phyloP scores from a whole-genome alignment of 331 rosid species.

The Malus hybrid region DNA sequence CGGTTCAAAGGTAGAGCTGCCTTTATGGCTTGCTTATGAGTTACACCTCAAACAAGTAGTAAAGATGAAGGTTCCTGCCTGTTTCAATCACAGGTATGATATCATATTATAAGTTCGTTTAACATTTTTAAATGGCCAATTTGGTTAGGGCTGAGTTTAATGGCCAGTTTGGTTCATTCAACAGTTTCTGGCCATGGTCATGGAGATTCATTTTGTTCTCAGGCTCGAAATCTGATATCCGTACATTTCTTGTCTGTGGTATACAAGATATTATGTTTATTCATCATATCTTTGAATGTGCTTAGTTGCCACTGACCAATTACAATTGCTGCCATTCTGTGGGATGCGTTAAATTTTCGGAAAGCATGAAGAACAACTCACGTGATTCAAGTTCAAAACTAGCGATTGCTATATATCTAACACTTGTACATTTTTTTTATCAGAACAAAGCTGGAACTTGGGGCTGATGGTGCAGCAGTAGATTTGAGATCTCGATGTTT shows the following conservation, averaged over 20 bases:
- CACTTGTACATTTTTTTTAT: background rate
- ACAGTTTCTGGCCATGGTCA: background rate
- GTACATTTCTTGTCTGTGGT: background rate
- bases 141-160: background rate
- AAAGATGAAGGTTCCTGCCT: conserved; percentile 57
- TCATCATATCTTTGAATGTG: background rate
- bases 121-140: background rate
- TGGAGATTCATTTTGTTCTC: too few relatives aligned
- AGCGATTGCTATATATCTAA: background rate
- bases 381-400: background rate
- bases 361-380: background rate
- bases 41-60: conserved; percentile 70
- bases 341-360: background rate
- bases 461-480: conserved; percentile 76
- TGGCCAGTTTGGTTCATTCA: background rate
- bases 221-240: background rate
- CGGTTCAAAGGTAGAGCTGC: conserved; percentile 85
- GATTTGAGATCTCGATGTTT: conserved; percentile 75
- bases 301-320: background rate
- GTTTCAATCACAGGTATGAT: conserved; percentile 79
- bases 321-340: conserved; percentile 1
- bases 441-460: conserved; percentile 85
- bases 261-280: background rate
- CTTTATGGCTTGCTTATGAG: conserved; percentile 94
- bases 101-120: background rate